Percentiles rank a stretch among this genome's conserved stretches.
Conservation (phyloP, 1,139 yeast species). For the Arxiozyma heterogenica region DNA sequence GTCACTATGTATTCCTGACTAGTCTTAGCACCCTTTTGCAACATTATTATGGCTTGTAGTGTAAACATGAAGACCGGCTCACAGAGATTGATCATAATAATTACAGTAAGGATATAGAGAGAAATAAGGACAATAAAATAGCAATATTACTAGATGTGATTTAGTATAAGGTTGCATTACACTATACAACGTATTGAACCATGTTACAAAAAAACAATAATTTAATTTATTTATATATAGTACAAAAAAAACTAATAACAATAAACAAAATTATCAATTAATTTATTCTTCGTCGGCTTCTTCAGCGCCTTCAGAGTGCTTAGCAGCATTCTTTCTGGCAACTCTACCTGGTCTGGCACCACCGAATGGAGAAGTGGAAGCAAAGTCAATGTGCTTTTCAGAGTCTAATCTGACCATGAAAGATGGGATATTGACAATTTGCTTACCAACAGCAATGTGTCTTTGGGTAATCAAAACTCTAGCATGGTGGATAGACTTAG, state of each 20-base stretch:
- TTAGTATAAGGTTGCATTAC: too few relatives aligned
- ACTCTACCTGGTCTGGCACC: slow-evolving; percentile 99
- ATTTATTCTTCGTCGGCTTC: slow-evolving; percentile 42
- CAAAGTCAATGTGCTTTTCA: slow-evolving; percentile 99
- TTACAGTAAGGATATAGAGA: too few relatives aligned
- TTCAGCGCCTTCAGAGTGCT: slow-evolving; percentile 43
- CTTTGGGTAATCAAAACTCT: slow-evolving; percentile 98
- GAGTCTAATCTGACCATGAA: slow-evolving; percentile 99
- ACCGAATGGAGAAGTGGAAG: slow-evolving; percentile 98
- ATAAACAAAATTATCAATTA: slow-evolving; percentile 5
- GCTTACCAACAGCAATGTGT: slow-evolving; percentile 99
- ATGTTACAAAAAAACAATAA: slow-evolving; percentile 1
- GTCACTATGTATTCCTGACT: too few relatives aligned
- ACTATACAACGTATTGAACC: not conserved
- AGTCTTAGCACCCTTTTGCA: too few relatives aligned
- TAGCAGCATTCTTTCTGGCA: slow-evolving; percentile 91
- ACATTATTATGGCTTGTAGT: too few relatives aligned
- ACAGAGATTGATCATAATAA: too few relatives aligned
- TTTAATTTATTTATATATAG: not conserved
- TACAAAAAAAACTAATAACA: not conserved
- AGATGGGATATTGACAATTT: slow-evolving; percentile 96
- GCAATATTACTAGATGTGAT: too few relatives aligned
- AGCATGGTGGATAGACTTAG: slow-evolving; percentile 99
- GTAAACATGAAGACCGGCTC: too few relatives aligned
- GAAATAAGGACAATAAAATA: too few relatives aligned